Evolutionary conservation across 768 basidiomycete genomes (phyloP).

Genomic region (Tulasnella sp.): DNA sequence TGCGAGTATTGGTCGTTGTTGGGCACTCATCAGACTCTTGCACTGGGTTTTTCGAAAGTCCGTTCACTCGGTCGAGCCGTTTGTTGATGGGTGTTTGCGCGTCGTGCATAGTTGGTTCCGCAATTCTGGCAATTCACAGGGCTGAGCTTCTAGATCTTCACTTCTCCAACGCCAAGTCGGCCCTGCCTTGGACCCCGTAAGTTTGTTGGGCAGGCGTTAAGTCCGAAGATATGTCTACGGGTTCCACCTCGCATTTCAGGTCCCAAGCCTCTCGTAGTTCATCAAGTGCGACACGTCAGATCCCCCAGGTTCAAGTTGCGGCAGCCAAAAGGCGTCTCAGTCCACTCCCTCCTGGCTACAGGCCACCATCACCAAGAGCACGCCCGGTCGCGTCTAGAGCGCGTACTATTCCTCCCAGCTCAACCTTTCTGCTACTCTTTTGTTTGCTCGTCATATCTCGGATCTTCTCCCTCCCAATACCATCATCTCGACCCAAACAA

Average conservation of each 20-base stretch:
- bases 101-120: neutral
- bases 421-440: too few species aligned
- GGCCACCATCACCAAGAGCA: neutral
- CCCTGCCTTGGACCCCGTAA: too few species aligned
- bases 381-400: neutral
- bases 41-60: neutral
- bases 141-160: neutral
- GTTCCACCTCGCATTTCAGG: too few species aligned
- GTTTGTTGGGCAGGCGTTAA: too few species aligned
- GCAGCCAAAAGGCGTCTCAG: neutral
- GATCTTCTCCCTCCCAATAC: too few species aligned
- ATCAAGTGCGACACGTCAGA: too few species aligned
- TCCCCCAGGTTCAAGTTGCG: neutral
- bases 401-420: neutral
- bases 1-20: neutral
- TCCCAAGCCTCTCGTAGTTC: too few species aligned
- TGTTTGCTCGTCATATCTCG: too few species aligned
- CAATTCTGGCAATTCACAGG: slow-evolving; percentile 1
- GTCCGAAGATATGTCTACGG: too few species aligned
- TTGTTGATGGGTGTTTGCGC: neutral
- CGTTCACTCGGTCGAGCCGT: neutral
- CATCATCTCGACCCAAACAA: too few species aligned
- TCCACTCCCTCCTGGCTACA: neutral
- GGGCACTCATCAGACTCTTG: too few species aligned
- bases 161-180: too few species aligned